Evolutionary conservation across 331 rosid species (phyloP), one percentile per base, ranked within the genome.

Genomic region (Acacia concinna): DNA sequence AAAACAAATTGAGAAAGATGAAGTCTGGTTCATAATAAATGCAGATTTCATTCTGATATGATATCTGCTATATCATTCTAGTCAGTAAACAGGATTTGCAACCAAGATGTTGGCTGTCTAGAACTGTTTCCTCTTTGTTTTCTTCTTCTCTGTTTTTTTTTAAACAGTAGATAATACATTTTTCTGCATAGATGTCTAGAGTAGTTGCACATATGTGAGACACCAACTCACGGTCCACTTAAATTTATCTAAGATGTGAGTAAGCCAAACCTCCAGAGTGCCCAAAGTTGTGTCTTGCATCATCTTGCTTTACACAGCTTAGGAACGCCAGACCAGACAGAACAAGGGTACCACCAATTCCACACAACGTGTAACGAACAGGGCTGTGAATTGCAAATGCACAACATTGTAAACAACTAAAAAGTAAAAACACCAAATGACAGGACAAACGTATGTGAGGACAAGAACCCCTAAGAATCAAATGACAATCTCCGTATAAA

Each of bases 251-350:
- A 78, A 21, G 80, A 54, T 27, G 34, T 23, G 71, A 74, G 57
- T 12, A 47, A 81, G 64, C 30, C 83, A 74, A 81, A 95, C 99
- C 98, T 91, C 96, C 96, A 25, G 93, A 63, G 85, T 88, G 87
- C 28, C 99, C 99, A 82, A 96, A 96, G 88, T 49, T 91, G 93
- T 96, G 97, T 20, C 98, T 85, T 35, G 93, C 98, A 76, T 93
- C 98, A 79, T 96, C 99, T 90, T 96, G 98, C 62, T 90, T 91
- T 79, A 88, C 86, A 73, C 88, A 89, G 32, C 90, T 84, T 69
- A 96, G 92, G 76, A 91, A 91, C 65, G 88, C 82, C 63, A 93
- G 80, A 75, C 98, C 90, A 44, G 74, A 82, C 37, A 93, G 79
- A 84, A 96, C 87, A 82, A 91, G 84, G 78, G 71, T 23, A 32